Conservation (phyloP, 805 yeast genomes). For the Candida suzukii region DNA sequence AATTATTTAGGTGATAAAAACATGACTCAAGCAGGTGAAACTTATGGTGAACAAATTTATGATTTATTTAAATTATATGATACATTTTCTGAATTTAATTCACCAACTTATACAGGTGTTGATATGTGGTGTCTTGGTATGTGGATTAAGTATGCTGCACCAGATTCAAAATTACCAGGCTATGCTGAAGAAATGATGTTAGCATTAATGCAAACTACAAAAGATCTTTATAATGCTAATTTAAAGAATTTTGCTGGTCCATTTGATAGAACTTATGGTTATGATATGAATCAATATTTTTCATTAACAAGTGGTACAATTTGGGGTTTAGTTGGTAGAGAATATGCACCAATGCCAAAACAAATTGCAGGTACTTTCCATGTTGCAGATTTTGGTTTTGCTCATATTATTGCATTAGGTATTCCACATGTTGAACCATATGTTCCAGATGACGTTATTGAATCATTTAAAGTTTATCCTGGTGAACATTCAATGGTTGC, state of each 20-base stretch:
- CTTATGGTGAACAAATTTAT: slow-evolving; percentile 5
- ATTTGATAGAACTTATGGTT: slow-evolving; percentile 9
- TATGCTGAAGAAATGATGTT: slow-evolving; percentile 7
- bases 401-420: slow-evolving; percentile 7
- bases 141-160: slow-evolving; percentile 8
- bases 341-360: slow-evolving; percentile 9
- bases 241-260: slow-evolving; percentile 10
- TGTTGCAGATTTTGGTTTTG: slow-evolving; percentile 7
- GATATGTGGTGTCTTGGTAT: slow-evolving; percentile 9
- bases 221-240: slow-evolving; percentile 7
- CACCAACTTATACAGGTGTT: slow-evolving; percentile 11
- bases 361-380: slow-evolving; percentile 8
- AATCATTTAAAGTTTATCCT: slow-evolving; percentile 6
- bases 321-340: slow-evolving; percentile 10
- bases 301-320: slow-evolving; percentile 7
- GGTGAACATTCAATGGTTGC: slow-evolving; percentile 4
- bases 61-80: slow-evolving; percentile 5
- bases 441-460: slow-evolving; percentile 3
- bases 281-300: slow-evolving; percentile 8
- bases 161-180: slow-evolving; percentile 2
- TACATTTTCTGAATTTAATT: slow-evolving; percentile 11
- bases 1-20: slow-evolving; percentile 3
- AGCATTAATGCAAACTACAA: slow-evolving; percentile 4
- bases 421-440: slow-evolving; percentile 4
- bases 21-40: slow-evolving; percentile 8